Base-by-base conservation (phyloP, 164 flowering plant genomes). In the Brasenia schreberi region DNA sequence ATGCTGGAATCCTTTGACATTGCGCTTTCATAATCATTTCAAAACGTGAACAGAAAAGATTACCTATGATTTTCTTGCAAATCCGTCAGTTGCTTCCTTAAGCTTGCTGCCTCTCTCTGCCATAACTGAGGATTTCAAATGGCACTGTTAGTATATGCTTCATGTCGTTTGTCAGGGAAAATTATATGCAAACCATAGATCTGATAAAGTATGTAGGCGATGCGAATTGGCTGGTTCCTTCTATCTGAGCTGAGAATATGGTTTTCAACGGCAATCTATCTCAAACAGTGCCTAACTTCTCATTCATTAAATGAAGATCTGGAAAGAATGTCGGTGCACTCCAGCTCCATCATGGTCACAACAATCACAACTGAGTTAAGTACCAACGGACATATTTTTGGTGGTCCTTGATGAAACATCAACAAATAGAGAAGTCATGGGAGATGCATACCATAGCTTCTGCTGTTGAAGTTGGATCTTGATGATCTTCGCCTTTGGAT, bases 361-460 rank as follows among this genome's bases (percentile, higher is more conserved):
- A 33, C 39, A 33, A 33, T 33, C 60, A 58, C 60, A 11, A 18
- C 33, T 11, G 63, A n/a, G 9, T 11, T 61, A 11, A 18, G 19
- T 7, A 61, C n/a, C 2, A 61, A n/a, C 5, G 4, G 63, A 11
- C 18, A 18, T 61, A 5, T 2, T 58, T 58, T 18, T 58, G 16
- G 5, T 12, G 60, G 18, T 33, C 39, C 39, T 33, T 33, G 39
- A 33, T 33, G 39, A 33, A 33, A 33, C 39, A 33, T 33, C 4
- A 33, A 33, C 39, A 33, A 33, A 33, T 33, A 33, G 39, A 33
- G 39, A 33, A 33, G 4, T 33, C 39, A 33, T 33, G 39, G 39
- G 12, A 49, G 56, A 6, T 49, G 6, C 63, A 66, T 86, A 90
- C 97, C 97, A 87, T 88, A 63, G 84, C 74, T 81, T 90, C 95